Evolutionary conservation across 2,329 filamentous ascomycete genomes (phyloP).

Genomic region (Colletotrichum spinosum): DNA sequence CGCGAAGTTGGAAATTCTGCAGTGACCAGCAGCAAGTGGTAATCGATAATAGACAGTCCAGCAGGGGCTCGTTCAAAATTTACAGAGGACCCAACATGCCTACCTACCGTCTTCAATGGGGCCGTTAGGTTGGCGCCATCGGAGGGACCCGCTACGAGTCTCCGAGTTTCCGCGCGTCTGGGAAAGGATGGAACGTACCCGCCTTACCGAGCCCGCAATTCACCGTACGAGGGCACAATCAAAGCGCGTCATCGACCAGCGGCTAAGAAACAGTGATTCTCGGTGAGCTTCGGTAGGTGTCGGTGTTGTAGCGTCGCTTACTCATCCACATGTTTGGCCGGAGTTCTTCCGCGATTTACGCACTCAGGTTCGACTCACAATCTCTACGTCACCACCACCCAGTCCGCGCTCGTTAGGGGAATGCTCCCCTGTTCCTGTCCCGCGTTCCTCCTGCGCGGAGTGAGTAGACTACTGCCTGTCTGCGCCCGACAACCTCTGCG

Average conservation of each 20-base stretch:
- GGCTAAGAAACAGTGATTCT: background rate
- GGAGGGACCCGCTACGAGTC: slow-evolving; percentile 29
- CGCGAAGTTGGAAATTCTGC: slow-evolving; percentile 17
- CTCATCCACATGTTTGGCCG: slow-evolving; percentile 23
- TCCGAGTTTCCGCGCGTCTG: slow-evolving; percentile 13
- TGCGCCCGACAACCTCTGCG: slow-evolving; percentile 5
- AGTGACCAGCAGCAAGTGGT: slow-evolving; percentile 4
- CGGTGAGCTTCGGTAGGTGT: too few relatives aligned
- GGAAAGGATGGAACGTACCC: background rate
- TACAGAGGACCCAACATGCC: background rate
- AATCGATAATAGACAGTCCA: slow-evolving; percentile 6
- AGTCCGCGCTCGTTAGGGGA: background rate
- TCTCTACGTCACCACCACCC: slow-evolving; percentile 45
- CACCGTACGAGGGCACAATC: too few relatives aligned
- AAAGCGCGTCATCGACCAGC: slow-evolving; percentile 14
- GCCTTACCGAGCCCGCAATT: too few relatives aligned
- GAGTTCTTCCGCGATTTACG: slow-evolving; percentile 42
- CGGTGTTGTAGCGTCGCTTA: too few relatives aligned
- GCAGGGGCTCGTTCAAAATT: slow-evolving; percentile 14
- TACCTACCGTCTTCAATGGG: background rate
- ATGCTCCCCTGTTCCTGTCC: slow-evolving; percentile 12
- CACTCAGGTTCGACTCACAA: background rate
- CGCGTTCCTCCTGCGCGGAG: slow-evolving; percentile 22
- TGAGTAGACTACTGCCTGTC: background rate
- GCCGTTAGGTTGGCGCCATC: slow-evolving; percentile 4